Conservation (phyloP, 2,329 filamentous ascomycete species). For the Aspergillus sp. region DNA sequence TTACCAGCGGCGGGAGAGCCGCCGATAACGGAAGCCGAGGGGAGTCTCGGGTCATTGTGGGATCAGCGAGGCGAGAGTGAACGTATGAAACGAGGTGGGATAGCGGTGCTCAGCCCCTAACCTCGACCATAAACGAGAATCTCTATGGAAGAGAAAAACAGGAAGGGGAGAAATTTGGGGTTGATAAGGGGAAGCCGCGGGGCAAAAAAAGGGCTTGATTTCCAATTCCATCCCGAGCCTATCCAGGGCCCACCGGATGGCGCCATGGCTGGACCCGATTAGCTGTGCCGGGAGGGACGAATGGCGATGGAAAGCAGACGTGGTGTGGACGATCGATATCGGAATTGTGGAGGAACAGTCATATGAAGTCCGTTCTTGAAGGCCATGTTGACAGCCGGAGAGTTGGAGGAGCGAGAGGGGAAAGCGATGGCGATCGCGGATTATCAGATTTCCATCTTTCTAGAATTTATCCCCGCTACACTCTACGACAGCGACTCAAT, state of each 20-base stretch:
- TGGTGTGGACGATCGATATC: conserved; percentile 2
- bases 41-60: conserved; percentile 25
- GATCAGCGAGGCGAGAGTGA: background rate
- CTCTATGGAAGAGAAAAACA: background rate
- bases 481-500: background rate
- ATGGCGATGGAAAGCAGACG: background rate
- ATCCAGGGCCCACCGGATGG: conserved; percentile 11
- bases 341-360: conserved; percentile 4
- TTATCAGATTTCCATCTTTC: background rate
- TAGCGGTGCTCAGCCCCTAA: background rate
- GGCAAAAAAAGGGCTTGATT: conserved; percentile 8
- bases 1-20: conserved; percentile 46
- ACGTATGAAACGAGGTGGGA: background rate
- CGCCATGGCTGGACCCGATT: conserved; percentile 26
- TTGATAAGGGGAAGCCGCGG: conserved; percentile 8
- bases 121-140: background rate
- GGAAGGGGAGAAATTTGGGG: background rate
- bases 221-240: conserved; percentile 14
- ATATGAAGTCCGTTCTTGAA: background rate
- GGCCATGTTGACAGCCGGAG: background rate
- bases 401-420: background rate
- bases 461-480: background rate
- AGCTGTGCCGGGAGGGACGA: background rate
- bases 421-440: too few species aligned
- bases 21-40: conserved; percentile 39